phyloP scores from a whole-genome alignment of 176 grass and related monocot species.

The Miscanthus lutarioriparius region DNA sequence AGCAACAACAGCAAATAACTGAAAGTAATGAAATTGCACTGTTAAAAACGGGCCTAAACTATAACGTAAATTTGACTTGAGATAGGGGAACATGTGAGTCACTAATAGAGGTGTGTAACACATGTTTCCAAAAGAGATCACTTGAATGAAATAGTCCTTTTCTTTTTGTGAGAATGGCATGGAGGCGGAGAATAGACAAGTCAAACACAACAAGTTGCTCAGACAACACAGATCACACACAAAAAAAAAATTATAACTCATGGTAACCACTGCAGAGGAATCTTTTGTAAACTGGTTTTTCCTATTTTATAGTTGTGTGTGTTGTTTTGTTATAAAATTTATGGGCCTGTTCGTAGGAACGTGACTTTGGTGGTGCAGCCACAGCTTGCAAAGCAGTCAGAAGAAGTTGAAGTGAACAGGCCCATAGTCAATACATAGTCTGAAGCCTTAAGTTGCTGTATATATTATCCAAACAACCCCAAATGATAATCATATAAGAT shows the following conservation, averaged over 20 bases:
- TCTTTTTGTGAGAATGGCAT: neutral
- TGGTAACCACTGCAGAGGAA: neutral
- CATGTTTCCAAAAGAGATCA: constrained; percentile 27
- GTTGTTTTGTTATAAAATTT: neutral
- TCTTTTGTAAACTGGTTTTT: neutral
- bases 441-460: neutral
- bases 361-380: too few species aligned
- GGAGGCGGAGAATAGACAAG: neutral
- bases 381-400: too few species aligned
- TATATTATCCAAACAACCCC: neutral
- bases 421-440: neutral
- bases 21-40: neutral
- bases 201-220: neutral
- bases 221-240: too few species aligned
- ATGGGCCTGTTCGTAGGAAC: too few species aligned
- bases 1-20: constrained; percentile 3
- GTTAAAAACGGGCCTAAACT: neutral
- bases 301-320: neutral
- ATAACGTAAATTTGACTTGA: neutral
- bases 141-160: neutral
- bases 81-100: neutral
- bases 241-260: neutral
- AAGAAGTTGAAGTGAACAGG: too few species aligned
- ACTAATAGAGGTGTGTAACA: neutral
- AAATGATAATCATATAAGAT: neutral